Evolutionary conservation across 148 eudicot species (phyloP).

Genomic region (Vaccinium myrtillus): DNA sequence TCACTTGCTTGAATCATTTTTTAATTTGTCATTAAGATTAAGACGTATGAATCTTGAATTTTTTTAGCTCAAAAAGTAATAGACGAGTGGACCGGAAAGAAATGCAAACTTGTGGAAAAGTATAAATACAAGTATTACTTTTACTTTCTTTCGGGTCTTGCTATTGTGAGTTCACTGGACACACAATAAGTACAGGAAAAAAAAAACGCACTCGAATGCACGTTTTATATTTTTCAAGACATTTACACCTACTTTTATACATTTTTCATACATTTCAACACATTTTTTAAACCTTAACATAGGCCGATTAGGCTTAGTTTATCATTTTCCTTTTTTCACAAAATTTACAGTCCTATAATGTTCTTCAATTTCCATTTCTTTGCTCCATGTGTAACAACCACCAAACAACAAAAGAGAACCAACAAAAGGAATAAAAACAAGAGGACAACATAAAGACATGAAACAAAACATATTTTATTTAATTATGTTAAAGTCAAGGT

Average conservation of each 20-base stretch:
- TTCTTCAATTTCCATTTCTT: not conserved
- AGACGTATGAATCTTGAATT: not conserved
- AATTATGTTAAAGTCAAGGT: not conserved
- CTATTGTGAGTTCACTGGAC: too few species aligned
- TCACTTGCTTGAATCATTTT: not conserved
- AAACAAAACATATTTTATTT: not conserved
- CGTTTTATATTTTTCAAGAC: too few species aligned
- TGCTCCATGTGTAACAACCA: not conserved
- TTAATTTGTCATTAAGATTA: not conserved
- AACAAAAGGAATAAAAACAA: not conserved
- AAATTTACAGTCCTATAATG: too few species aligned
- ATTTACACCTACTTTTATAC: too few species aligned
- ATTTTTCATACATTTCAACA: too few species aligned
- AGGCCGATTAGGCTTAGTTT: too few species aligned
- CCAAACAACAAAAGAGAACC: not conserved
- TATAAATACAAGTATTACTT: not conserved
- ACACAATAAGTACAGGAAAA: too few species aligned
- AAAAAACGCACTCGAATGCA: too few species aligned
- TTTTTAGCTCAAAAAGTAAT: too few species aligned
- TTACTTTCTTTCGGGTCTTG: too few species aligned
- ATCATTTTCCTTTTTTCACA: too few species aligned
- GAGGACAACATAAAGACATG: not conserved
- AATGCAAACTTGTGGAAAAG: not conserved
- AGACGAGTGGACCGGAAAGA: not conserved
- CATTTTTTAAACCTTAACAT: too few species aligned